Evolutionary conservation across 768 basidiomycete genomes (phyloP), one percentile per base, ranked within the genome.

Genomic region (Xerocomellus dryophilus): DNA sequence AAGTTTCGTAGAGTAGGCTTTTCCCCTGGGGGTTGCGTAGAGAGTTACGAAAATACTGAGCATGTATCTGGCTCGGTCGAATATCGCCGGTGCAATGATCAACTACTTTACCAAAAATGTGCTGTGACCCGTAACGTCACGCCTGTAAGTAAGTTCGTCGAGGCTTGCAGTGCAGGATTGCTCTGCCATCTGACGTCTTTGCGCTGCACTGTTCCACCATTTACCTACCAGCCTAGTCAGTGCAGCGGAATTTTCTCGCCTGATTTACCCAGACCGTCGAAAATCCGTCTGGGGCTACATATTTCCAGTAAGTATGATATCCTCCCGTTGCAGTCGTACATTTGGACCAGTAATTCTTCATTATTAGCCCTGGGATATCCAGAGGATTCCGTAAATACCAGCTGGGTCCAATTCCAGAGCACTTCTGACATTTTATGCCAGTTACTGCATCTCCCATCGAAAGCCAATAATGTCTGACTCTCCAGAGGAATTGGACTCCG

Each of bases 71-170:
- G 21, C 15, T 57, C 47, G 42, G 53, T 54, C 43, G 54, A 66
- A 52, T 39, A 50, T 66, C 39, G 29, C 57, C 50, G 40, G 54
- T 49, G 56, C 64, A 66, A 67, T 66, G 65, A 66, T 66, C 65
- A 66, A 68, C 65, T 66, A 68, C 66, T 54, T 66, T 66, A 68
- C 65, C 54, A 56, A 62, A 66, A 68, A 50, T 34, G 69, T 61
- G 46, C 47, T 54, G 69, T 71, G 69, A 71, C 69, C n/a, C 17
- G 67, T 62, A 66, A 71, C 70, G 71, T 71, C 69, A 71, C 69
- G 58, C 59, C 31, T 41, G 66, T 70, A 72, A 71, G 69, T 71
- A 71, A 64, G 69, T 71, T 71, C 69, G 65, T 67, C 54, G 59
- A 48, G 58, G 56, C 63, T 53, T 59, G 59, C 50, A 11, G 58